Conservation (phyloP, 257 asterid genomes). For the Anisodus tanguticus region DNA sequence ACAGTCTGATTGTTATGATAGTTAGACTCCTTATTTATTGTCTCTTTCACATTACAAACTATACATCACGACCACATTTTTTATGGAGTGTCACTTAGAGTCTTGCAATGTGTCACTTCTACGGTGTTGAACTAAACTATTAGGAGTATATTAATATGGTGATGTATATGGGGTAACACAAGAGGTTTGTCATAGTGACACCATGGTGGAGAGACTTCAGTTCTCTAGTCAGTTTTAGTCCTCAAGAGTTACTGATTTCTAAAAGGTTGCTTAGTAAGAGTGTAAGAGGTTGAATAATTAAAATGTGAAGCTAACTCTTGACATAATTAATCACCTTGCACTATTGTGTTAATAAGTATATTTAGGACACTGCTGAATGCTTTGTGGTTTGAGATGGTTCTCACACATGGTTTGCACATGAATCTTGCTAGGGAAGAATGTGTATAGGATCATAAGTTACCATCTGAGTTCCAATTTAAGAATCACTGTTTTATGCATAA, state of each 20-base stretch:
- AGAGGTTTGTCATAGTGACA: not conserved
- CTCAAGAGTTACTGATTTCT: not conserved
- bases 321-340: not conserved
- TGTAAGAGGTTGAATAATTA: constrained; percentile 2
- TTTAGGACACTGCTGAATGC: not conserved
- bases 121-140: not conserved
- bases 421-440: constrained; percentile 6
- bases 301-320: not conserved
- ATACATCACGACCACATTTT: not conserved
- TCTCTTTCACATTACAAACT: not conserved
- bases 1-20: constrained; percentile 9
- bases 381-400: not conserved
- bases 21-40: constrained; percentile 3
- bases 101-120: not conserved
- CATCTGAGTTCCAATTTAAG: constrained; percentile 2
- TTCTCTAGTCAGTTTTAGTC: not conserved
- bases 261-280: not conserved
- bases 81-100: not conserved
- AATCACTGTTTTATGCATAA: not conserved
- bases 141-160: no score
- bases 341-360: not conserved
- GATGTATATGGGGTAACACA: not conserved
- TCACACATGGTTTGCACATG: constrained; percentile 14
- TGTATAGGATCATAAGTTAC: constrained; percentile 7
- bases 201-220: not conserved